Percentiles rank a stretch among this genome's conserved stretches.
phyloP scores from a whole-genome alignment of 192 early-diverging fungal species.

The Gonapodya prolifera region DNA sequence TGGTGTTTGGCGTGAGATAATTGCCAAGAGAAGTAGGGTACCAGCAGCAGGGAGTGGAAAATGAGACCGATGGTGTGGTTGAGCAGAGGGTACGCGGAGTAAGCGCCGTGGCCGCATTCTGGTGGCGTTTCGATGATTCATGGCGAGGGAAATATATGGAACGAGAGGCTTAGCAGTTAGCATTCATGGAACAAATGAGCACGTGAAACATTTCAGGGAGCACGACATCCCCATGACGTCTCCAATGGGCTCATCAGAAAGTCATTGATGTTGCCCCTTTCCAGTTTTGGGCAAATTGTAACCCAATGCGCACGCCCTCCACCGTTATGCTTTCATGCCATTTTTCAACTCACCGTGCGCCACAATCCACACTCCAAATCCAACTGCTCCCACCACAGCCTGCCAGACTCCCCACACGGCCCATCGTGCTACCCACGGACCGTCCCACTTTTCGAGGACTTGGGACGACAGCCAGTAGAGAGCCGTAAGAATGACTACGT shows the following conservation, averaged over 20 bases:
- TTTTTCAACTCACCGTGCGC: constrained; percentile 22
- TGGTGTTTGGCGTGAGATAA: constrained; percentile 86
- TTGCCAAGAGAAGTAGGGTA: constrained; percentile 92
- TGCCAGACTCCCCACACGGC: constrained; percentile 41
- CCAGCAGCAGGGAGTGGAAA: constrained; percentile 76
- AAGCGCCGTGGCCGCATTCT: constrained; percentile 88
- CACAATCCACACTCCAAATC: constrained; percentile 75
- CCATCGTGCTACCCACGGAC: not conserved
- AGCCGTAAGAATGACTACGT: constrained; percentile 50
- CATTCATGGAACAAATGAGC: no score
- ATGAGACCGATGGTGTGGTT: constrained; percentile 82
- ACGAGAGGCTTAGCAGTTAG: no score
- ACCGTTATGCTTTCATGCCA: not conserved
- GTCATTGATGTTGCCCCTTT: not conserved
- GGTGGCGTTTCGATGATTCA: no score
- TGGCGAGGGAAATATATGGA: no score
- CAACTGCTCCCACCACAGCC: constrained; percentile 68
- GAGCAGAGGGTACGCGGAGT: constrained; percentile 64
- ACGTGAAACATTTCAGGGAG: no score
- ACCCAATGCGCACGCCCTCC: not conserved
- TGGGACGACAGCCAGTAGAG: constrained; percentile 55
- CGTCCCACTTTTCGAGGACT: constrained; percentile 20
- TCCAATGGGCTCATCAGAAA: not conserved
- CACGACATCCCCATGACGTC: no score
- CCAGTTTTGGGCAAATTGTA: no score